These are phyloP conservation scores for Cutaneotrichosporon daszewskae DNA, from an alignment of 1,284 basidiomycete genomes.

Conservation along the genomic window DNA sequence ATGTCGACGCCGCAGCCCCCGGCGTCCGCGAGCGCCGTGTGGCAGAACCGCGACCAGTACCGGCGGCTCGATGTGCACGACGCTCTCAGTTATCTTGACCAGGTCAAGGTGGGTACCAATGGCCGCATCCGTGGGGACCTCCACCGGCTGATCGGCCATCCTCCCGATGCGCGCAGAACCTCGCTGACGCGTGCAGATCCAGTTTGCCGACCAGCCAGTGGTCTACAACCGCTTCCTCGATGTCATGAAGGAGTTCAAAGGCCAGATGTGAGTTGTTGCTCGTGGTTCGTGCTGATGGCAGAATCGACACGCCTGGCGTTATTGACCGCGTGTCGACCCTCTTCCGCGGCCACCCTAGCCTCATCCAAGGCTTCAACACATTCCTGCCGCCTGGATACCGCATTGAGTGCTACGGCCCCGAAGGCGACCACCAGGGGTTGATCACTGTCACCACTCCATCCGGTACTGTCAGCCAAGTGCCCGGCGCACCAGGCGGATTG, in stretches of 20 bases:
- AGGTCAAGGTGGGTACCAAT: slow-evolving; percentile 63
- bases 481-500: slow-evolving; percentile 39
- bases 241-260: slow-evolving; percentile 99
- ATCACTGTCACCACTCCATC: slow-evolving; percentile 94
- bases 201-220: slow-evolving; percentile 87
- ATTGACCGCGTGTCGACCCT: slow-evolving; percentile 94
- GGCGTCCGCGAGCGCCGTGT: too few relatives aligned
- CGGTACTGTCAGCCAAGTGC: slow-evolving; percentile 65
- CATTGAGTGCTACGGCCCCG: slow-evolving; percentile 65
- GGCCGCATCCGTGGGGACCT: background rate
- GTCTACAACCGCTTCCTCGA: slow-evolving; percentile 97
- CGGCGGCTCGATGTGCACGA: slow-evolving; percentile 56
- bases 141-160: background rate
- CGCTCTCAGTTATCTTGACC: slow-evolving; percentile 93
- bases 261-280: slow-evolving; percentile 65
- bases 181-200: slow-evolving; percentile 48
- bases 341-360: slow-evolving; percentile 85
- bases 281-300: slow-evolving; percentile 39
- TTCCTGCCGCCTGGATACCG: slow-evolving; percentile 95
- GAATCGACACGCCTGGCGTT: slow-evolving; percentile 97
- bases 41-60: slow-evolving; percentile 23
- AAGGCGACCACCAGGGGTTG: slow-evolving; percentile 61
- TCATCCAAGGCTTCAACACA: slow-evolving; percentile 99
- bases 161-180: background rate
- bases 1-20: slow-evolving; percentile 19